Percentiles rank a stretch among this genome's conserved stretches.
Conservation (phyloP, 768 basidiomycete species). For the Termitomyces titanicus region DNA sequence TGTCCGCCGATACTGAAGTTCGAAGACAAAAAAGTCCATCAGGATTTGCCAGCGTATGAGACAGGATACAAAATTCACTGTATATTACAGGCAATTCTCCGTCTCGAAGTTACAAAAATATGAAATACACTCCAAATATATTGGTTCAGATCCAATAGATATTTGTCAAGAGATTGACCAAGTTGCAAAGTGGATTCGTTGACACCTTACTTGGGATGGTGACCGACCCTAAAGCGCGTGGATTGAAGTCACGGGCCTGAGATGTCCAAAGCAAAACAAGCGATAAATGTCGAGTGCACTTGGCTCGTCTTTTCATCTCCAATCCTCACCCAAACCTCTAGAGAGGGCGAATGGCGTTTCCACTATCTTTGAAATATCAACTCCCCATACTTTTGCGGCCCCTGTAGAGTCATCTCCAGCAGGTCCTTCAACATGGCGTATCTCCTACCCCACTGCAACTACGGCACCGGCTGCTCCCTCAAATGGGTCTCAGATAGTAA, state of each 20-base stretch:
- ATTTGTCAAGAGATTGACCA: too few species aligned
- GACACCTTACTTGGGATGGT: neutral
- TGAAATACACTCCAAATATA: neutral
- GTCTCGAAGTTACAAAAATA: neutral
- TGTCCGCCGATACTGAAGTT: slow-evolving; percentile 13
- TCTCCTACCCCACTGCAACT: slow-evolving; percentile 13
- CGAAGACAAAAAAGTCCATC: neutral
- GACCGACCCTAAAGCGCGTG: slow-evolving; percentile 35
- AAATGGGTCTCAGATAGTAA: slow-evolving; percentile 24
- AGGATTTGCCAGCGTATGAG: neutral
- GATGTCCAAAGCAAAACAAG: slow-evolving; percentile 37
- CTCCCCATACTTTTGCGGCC: slow-evolving; percentile 20
- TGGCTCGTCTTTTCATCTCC: slow-evolving; percentile 30
- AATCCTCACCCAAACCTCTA: slow-evolving; percentile 18
- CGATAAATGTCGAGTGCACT: slow-evolving; percentile 39
- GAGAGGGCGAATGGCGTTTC: slow-evolving; percentile 15
- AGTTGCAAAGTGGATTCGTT: too few species aligned
- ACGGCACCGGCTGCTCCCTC: slow-evolving; percentile 1
- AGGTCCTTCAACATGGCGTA: slow-evolving; percentile 27
- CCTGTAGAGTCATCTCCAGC: slow-evolving; percentile 22
- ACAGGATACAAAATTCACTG: too few species aligned
- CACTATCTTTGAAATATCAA: slow-evolving; percentile 15
- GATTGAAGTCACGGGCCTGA: slow-evolving; percentile 33
- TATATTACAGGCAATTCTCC: neutral
- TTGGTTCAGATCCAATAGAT: neutral